Evolutionary conservation across 805 yeast species (phyloP).

Genomic region (Diddensiella transvaalensis): DNA sequence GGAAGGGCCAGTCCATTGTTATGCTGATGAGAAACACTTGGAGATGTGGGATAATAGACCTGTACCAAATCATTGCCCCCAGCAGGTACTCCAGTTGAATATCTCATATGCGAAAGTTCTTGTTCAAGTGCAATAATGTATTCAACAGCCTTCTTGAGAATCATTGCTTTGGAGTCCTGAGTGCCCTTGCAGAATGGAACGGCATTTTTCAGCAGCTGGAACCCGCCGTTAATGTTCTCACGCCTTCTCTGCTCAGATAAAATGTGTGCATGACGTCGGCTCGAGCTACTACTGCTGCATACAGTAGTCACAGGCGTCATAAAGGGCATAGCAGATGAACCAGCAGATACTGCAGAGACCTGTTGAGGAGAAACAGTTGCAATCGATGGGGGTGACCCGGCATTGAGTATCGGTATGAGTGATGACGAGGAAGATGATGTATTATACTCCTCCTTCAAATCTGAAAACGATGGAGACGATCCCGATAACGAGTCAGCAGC

Average conservation of each 20-base stretch:
- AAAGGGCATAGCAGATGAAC: too few relatives aligned
- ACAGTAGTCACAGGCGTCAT: conserved; percentile 25
- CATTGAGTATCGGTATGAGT: background rate
- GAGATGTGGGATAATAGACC: background rate
- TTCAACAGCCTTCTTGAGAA: conserved; percentile 41
- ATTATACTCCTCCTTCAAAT: background rate
- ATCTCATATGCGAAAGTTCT: conserved; percentile 20
- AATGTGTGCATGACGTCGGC: conserved; percentile 40
- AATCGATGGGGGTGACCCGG: background rate
- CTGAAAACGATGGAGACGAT: background rate
- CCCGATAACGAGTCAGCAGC: background rate
- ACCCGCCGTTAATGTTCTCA: conserved; percentile 46
- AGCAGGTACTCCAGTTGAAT: conserved; percentile 1
- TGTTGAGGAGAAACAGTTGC: background rate
- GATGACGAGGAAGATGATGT: background rate
- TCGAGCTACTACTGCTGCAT: conserved; percentile 22
- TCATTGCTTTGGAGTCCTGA: conserved; percentile 45
- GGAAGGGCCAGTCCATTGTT: conserved; percentile 2
- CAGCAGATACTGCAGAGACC: too few relatives aligned
- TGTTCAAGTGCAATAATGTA: conserved; percentile 40
- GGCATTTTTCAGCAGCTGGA: conserved; percentile 36
- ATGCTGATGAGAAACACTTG: conserved; percentile 1
- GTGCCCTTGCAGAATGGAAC: conserved; percentile 42
- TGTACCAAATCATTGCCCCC: conserved; percentile 3
- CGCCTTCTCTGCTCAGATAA: conserved; percentile 46